phyloP scores from a whole-genome alignment of 176 grass and related monocot species.

The Musa beccarii region DNA sequence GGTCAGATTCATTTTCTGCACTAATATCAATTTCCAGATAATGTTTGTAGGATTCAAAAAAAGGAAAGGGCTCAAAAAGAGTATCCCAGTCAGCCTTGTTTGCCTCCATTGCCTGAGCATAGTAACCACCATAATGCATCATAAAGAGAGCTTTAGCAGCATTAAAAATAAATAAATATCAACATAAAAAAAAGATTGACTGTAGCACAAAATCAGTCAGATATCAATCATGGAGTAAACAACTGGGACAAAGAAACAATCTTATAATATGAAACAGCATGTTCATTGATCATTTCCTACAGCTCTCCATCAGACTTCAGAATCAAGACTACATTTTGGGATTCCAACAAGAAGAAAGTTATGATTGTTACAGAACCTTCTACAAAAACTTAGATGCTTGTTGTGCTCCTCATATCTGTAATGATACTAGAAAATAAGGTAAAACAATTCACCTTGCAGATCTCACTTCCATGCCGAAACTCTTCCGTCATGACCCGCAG shows the following conservation, averaged over 20 bases:
- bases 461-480: slow-evolving; percentile 59
- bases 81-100: slow-evolving; percentile 52
- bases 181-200: background rate
- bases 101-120: slow-evolving; percentile 66
- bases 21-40: slow-evolving; percentile 69
- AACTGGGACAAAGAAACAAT: no score
- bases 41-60: slow-evolving; percentile 87
- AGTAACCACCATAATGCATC: slow-evolving; percentile 10
- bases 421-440: background rate
- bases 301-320: no score
- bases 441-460: slow-evolving; percentile 56
- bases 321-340: no score
- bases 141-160: background rate
- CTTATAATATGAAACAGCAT: no score
- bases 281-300: no score
- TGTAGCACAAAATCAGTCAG: background rate
- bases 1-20: slow-evolving; percentile 71
- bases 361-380: no score
- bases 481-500: slow-evolving; percentile 70
- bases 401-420: background rate
- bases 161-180: no score
- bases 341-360: slow-evolving; percentile 8
- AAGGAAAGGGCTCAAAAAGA: slow-evolving; percentile 70
- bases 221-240: background rate
- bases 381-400: no score